Evolutionary conservation across 2,329 filamentous ascomycete genomes (phyloP), one percentile per base, ranked within the genome.

Genomic region (Leptographium lundbergii): DNA sequence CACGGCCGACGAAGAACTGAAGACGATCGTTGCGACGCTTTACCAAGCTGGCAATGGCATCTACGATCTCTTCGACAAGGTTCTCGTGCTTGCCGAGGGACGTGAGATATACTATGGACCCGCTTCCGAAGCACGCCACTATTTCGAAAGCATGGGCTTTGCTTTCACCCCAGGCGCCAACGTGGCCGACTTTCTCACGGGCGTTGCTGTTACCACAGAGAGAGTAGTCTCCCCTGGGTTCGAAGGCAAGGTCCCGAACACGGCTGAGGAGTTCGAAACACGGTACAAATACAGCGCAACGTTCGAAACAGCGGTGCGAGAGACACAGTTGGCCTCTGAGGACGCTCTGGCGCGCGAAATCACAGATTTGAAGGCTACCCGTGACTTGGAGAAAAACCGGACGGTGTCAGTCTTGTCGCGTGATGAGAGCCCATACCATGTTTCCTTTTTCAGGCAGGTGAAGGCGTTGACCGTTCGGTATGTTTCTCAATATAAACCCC

Each of bases 181-280:
- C 0, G 85, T 81, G 0, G 82, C 85, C n/a, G 86, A 89, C 67
- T 88, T 88, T 73, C 71, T 88, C 50, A 88, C 85, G 1, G 86
- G 84, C 19, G 84, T 88, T 71, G 87, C 85, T 3, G 79, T 77
- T 56, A 71, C 81, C 1, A 64, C 71, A 4, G 81, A 85, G 69
- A 80, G 81, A 59, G 63, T 81, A 34, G 72, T 82, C 25, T 77
- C 78, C 45, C 69, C 74, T 2, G 81, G 80, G 25, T 84, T 77
- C 62, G 75, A 83, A 68, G 75, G 71, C 65, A 77, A 71, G 65
- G 79, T 74, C 2, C 81, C 81, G 2, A 75, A 80, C 57, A 84
- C 81, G 0, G 78, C 81, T 5, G 80, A 84, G 61, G 81, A 85
- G 66, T 84, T 84, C 62, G 80, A 80, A 32, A 68, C 72, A 5